Evolutionary conservation across 129 eudicot species (phyloP).

Genomic region (Flaveria bidentis): DNA sequence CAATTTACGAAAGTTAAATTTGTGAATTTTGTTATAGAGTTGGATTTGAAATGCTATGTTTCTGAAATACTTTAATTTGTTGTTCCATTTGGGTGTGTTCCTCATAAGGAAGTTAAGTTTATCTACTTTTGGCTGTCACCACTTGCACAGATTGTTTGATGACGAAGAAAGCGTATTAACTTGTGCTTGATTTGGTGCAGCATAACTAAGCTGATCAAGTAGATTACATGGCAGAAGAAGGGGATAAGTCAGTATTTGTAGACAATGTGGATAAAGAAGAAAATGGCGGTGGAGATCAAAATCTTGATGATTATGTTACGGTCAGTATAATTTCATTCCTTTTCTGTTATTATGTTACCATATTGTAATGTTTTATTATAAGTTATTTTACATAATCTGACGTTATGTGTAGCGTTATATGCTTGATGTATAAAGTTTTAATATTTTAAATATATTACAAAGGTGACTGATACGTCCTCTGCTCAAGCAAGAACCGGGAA

Average conservation of each 20-base stretch:
- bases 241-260: constrained; percentile 41
- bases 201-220: constrained; percentile 38
- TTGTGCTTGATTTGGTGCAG: constrained; percentile 32
- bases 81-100: background rate
- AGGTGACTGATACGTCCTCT: constrained; percentile 71
- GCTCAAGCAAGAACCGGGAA: constrained; percentile 74
- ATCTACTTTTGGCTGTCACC: constrained; percentile 12
- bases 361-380: background rate
- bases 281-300: constrained; percentile 37
- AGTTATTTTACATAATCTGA: background rate
- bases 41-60: background rate
- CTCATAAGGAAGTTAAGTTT: background rate
- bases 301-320: constrained; percentile 58
- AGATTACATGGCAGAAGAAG: constrained; percentile 58
- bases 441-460: constrained; percentile 40
- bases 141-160: constrained; percentile 15
- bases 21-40: background rate
- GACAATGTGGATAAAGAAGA: constrained; percentile 48
- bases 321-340: constrained; percentile 37
- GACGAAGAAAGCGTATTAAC: constrained; percentile 11
- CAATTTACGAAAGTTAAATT: background rate
- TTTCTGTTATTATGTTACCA: background rate
- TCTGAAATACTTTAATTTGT: background rate
- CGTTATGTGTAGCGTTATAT: constrained; percentile 1
- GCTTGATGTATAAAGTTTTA: constrained; percentile 21